Percentiles rank a stretch among this genome's conserved stretches.
Conservation (phyloP, 2,329 filamentous ascomycete species). For the Monilinia polystroma region DNA sequence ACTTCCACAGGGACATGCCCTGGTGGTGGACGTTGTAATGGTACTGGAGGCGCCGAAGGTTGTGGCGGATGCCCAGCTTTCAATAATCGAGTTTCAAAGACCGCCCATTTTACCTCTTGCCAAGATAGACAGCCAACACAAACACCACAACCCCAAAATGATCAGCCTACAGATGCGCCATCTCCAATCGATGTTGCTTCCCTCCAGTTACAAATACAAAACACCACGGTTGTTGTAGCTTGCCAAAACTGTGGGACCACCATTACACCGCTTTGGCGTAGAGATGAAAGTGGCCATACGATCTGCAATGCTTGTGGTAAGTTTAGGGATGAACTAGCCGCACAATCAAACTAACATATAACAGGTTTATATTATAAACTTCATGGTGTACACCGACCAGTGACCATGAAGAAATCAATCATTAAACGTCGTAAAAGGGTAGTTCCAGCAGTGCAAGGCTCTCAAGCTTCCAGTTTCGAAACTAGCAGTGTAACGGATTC, state of each 20-base stretch:
- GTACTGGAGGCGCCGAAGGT: conserved; percentile 90
- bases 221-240: conserved; percentile 71
- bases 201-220: conserved; percentile 45
- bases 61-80: conserved; percentile 96
- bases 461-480: conserved; percentile 48
- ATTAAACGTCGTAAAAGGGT: conserved; percentile 96
- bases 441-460: conserved; percentile 66
- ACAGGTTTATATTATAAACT: conserved; percentile 90
- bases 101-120: conserved; percentile 64
- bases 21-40: conserved; percentile 91
- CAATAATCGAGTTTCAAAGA: conserved; percentile 94
- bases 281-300: conserved; percentile 90
- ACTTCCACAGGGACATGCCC: conserved; percentile 84
- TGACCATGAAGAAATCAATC: conserved; percentile 98
- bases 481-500: conserved; percentile 42
- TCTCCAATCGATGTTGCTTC: conserved; percentile 52
- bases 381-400: conserved; percentile 87
- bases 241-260: conserved; percentile 98
- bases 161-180: conserved; percentile 38
- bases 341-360: conserved; percentile 27
- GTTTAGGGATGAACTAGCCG: conserved; percentile 41
- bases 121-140: conserved; percentile 32
- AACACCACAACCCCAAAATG: conserved; percentile 33
- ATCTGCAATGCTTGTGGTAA: conserved; percentile 98
- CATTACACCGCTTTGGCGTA: conserved; percentile 91